Evolutionary conservation across 139 green algal species (phyloP).

Genomic region (Coccomyxa sp.): DNA sequence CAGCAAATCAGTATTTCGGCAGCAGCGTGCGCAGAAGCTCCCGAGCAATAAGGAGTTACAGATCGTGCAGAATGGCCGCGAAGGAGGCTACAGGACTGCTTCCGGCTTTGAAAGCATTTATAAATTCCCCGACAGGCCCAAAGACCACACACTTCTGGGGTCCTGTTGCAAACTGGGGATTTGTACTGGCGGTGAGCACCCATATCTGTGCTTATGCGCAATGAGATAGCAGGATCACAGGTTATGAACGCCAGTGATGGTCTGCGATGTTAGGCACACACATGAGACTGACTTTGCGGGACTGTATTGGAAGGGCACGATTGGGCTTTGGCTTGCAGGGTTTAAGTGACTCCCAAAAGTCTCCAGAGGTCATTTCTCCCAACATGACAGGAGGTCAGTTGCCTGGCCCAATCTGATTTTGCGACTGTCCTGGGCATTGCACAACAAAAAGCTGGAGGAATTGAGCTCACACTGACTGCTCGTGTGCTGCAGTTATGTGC

Average conservation of each 20-base stretch:
- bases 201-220: background rate
- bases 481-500: slow-evolving; percentile 41
- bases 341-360: slow-evolving; percentile 60
- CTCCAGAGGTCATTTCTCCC: slow-evolving; percentile 53
- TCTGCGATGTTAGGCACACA: background rate
- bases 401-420: background rate
- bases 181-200: slow-evolving; percentile 61
- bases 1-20: no score
- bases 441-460: background rate
- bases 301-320: no score
- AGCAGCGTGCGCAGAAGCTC: no score
- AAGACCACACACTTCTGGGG: slow-evolving; percentile 34
- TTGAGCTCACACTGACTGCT: background rate
- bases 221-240: background rate
- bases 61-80: background rate
- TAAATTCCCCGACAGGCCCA: slow-evolving; percentile 2
- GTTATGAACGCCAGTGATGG: background rate
- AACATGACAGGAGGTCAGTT: slow-evolving; percentile 65
- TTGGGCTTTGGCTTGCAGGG: slow-evolving; percentile 29
- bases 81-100: background rate
- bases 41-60: no score
- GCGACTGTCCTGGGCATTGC: background rate
- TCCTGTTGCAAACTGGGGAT: slow-evolving; percentile 77
- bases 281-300: background rate
- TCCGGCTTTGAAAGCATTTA: slow-evolving; percentile 2